Evolutionary conservation across 306 rosid genomes (phyloP).

Genomic region (Carpinus viminea): DNA sequence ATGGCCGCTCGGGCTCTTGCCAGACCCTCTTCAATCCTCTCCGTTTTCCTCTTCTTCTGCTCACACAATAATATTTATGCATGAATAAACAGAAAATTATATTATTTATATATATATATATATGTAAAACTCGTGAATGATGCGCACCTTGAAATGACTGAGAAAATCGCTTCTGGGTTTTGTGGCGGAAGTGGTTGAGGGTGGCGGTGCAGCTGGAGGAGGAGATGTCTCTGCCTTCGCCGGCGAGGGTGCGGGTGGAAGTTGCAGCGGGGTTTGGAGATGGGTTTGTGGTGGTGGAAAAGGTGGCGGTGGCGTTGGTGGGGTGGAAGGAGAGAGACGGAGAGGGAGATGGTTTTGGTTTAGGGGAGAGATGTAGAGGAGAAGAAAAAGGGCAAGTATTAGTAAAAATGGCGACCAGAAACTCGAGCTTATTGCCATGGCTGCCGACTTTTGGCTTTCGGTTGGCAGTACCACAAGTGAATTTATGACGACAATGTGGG

Average conservation of each 20-base stretch:
- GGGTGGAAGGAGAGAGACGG: not conserved
- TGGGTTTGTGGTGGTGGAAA: not conserved
- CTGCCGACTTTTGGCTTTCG: not conserved
- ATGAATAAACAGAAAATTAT: not conserved
- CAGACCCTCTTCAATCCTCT: conserved; percentile 53
- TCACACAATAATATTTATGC: not conserved
- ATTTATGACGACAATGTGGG: not conserved
- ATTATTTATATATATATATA: too few relatives aligned
- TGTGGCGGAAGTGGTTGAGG: not conserved
- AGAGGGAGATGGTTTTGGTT: conserved; percentile 13
- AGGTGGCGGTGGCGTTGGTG: too few relatives aligned
- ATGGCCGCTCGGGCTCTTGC: conserved; percentile 58
- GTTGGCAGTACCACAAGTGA: not conserved
- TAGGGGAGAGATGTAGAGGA: not conserved
- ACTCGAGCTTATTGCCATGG: not conserved
- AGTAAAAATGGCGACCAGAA: not conserved
- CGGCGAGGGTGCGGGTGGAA: not conserved
- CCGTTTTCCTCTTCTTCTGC: conserved; percentile 15
- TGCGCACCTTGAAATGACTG: not conserved
- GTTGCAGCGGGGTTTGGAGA: not conserved
- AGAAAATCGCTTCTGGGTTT: not conserved
- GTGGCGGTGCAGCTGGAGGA: not conserved
- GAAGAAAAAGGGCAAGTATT: not conserved
- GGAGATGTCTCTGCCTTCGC: not conserved
- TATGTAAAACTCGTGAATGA: too few relatives aligned